phyloP scores from a whole-genome alignment of 768 basidiomycete genomes.

The Amanita brunnescens region DNA sequence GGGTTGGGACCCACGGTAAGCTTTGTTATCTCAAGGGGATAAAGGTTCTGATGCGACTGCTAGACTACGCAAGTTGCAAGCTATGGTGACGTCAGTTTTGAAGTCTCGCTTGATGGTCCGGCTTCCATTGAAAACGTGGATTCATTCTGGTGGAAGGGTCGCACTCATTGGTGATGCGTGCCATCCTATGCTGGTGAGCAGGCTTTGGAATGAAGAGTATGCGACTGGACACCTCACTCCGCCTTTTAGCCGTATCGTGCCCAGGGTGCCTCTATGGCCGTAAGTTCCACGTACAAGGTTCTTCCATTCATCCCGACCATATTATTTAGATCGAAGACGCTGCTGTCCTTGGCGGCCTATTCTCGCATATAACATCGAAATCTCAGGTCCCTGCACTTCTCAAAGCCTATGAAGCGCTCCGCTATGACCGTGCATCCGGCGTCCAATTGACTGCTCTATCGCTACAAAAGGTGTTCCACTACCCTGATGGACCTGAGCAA shows the following conservation, averaged over 20 bases:
- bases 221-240: not conserved
- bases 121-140: conserved; percentile 39
- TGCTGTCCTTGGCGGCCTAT: conserved; percentile 39
- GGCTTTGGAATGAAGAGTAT: no score
- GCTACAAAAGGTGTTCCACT: conserved; percentile 48
- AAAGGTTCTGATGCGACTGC: not conserved
- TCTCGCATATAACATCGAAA: conserved; percentile 35
- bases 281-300: conserved; percentile 13
- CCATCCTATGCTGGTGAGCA: conserved; percentile 49
- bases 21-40: no score
- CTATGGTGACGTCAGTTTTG: conserved; percentile 35
- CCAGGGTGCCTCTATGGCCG: conserved; percentile 48
- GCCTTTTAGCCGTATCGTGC: conserved; percentile 39
- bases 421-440: conserved; percentile 37
- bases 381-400: conserved; percentile 39
- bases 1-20: conserved; percentile 43
- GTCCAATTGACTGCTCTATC: conserved; percentile 42
- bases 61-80: conserved; percentile 37
- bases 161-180: conserved; percentile 46
- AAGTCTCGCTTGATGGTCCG: conserved; percentile 43
- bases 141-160: conserved; percentile 34
- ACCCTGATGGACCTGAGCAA: conserved; percentile 51
- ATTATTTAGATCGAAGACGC: conserved; percentile 38
- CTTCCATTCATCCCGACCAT: not conserved
- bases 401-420: conserved; percentile 43